A percentile compares a stretch with the other conserved stretches of the same genome.
phyloP scores from a whole-genome alignment of 805 yeast genomes.

The Metschnikowia matae region DNA sequence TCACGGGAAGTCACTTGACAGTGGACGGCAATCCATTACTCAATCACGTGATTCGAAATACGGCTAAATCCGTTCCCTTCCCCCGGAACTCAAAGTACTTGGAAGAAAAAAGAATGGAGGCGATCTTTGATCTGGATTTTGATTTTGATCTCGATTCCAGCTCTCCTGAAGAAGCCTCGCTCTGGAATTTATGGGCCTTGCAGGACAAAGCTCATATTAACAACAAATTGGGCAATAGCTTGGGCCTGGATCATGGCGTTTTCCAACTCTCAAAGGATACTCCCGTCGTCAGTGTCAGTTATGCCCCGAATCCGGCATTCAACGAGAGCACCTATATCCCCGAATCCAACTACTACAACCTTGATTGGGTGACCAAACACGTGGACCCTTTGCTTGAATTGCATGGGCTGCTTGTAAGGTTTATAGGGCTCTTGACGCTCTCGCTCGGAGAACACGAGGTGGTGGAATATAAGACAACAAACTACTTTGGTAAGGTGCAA shows the following conservation, averaged over 20 bases:
- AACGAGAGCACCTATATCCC: conserved; percentile 29
- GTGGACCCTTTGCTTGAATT: conserved; percentile 25
- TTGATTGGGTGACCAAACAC: conserved; percentile 27
- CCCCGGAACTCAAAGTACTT: conserved; percentile 18
- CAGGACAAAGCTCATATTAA: conserved; percentile 32
- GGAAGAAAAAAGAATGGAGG: conserved; percentile 3
- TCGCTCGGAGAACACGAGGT: conserved; percentile 40
- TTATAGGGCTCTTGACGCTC: conserved; percentile 33
- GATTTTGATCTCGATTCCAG: too few relatives aligned
- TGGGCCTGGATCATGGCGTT: conserved; percentile 24
- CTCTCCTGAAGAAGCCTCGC: conserved; percentile 19
- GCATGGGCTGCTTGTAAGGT: conserved; percentile 36
- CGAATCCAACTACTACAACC: conserved; percentile 32
- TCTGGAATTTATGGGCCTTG: conserved; percentile 33
- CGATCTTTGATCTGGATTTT: too few relatives aligned
- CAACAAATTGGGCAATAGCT: conserved; percentile 26
- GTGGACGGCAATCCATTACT: conserved; percentile 36
- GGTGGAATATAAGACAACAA: conserved; percentile 23
- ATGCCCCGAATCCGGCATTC: conserved; percentile 26
- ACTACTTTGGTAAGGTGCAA: conserved; percentile 20
- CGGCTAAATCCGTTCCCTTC: conserved; percentile 30
- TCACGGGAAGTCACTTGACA: conserved; percentile 33
- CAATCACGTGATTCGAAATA: conserved; percentile 26
- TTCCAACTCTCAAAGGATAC: conserved; percentile 29
- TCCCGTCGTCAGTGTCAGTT: conserved; percentile 33